A percentile compares a stretch with the other conserved stretches of the same genome.
Evolutionary conservation across 495 filamentous ascomycete species (phyloP).

Genomic region (Neurospora sp.): DNA sequence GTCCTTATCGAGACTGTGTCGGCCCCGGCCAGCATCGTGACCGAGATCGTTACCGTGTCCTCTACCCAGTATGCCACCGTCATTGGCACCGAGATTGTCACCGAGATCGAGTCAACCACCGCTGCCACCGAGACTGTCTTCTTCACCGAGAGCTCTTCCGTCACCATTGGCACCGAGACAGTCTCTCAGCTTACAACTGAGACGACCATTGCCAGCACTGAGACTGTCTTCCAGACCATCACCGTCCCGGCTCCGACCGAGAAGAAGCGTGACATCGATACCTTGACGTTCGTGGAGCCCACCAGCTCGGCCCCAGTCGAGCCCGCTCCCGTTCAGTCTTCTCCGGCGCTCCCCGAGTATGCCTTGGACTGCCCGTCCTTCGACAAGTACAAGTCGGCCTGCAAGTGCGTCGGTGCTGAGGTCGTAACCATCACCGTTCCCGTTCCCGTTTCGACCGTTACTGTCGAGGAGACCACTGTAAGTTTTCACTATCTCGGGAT

Average conservation of each 20-base stretch:
- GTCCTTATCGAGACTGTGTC: slow-evolving; percentile 7
- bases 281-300: background rate
- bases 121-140: slow-evolving; percentile 2
- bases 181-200: background rate
- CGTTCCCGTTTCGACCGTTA: background rate
- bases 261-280: background rate
- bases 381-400: slow-evolving; percentile 10
- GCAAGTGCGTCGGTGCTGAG: slow-evolving; percentile 6
- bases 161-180: background rate
- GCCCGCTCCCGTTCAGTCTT: background rate
- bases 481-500: background rate
- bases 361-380: slow-evolving; percentile 5
- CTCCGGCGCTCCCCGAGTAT: slow-evolving; percentile 2
- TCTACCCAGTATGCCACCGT: slow-evolving; percentile 4
- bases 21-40: slow-evolving; percentile 2
- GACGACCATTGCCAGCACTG: background rate
- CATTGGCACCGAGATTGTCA: background rate
- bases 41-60: slow-evolving; percentile 1
- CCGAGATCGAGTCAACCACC: background rate
- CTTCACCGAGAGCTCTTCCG: slow-evolving; percentile 5
- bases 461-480: slow-evolving; percentile 1
- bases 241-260: background rate
- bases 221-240: background rate
- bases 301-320: background rate
- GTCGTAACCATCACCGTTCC: slow-evolving; percentile 3